Evolutionary conservation across 2,329 filamentous ascomycete genomes (phyloP), one percentile per base, ranked within the genome.

Genomic region (Fusarium sp.): DNA sequence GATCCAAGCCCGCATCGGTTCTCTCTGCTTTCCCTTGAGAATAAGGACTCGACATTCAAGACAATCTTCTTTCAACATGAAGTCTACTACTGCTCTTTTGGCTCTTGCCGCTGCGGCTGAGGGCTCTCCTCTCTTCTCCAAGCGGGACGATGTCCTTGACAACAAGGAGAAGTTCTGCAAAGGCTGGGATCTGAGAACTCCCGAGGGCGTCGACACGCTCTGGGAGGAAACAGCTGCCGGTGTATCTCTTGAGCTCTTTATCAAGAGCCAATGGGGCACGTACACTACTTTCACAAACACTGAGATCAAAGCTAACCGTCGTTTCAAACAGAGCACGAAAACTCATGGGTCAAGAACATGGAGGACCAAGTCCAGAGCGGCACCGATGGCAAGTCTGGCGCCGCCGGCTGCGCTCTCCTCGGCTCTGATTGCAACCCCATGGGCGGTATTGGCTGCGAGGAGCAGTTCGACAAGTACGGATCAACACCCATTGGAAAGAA

Each of bases 291-390:
- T 4, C 6, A 4, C 1, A 7, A 1, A 11, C 7, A 6, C 9
- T 0, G 6, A 6, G 2, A 4, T 5, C 8, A 40, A 7, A 23
- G 9, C 63, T 63, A 6, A 67, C 16, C 4, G 7, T n/a, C 12
- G 13, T 11, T 46, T 7, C 9, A 16, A 15, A 11, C 15, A 67
- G 64, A 68, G 13, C 64, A 65, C 12, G 41, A 68, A 31, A 50
- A 68, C 3, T 51, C 52, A 2, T 68, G 65, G 65, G 40, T 68
- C 7, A 68, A 60, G 13, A 68, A 68, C 5, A 39, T 68, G 6
- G 65, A 68, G 16, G 28, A 39, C 3, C 34, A 43, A 6, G 59
- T 68, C 12, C 39, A 11, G 13, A 13, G 27, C 4, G 65, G 65
- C 2, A 65, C 64, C 1, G 41, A 46, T 5, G 65, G 65, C 2